Percentiles rank a stretch among this genome's conserved stretches.
phyloP scores from a whole-genome alignment of 2,329 filamentous ascomycete species.

The Botryotinia globosa region DNA sequence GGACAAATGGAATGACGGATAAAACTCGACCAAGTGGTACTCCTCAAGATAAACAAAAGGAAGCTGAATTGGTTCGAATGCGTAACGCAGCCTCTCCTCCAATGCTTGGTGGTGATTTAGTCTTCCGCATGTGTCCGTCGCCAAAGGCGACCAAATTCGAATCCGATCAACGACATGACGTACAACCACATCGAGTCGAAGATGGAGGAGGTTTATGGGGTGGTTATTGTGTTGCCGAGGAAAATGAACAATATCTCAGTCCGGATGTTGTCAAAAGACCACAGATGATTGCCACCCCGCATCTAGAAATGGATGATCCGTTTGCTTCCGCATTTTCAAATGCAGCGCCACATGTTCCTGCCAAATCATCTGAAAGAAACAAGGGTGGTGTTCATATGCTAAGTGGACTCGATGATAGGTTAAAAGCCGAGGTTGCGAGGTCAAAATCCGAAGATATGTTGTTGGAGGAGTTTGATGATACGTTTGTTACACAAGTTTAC shows the following conservation, averaged over 20 bases:
- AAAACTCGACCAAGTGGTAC: conserved; percentile 26
- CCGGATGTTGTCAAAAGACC: conserved; percentile 34
- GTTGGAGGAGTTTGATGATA: conserved; percentile 70
- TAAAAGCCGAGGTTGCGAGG: conserved; percentile 32
- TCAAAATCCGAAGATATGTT: conserved; percentile 40
- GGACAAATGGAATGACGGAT: conserved; percentile 39
- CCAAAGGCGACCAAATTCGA: conserved; percentile 84
- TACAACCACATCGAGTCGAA: conserved; percentile 52
- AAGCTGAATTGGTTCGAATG: conserved; percentile 48
- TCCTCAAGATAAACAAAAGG: conserved; percentile 31
- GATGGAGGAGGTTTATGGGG: conserved; percentile 72
- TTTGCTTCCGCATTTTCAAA: conserved; percentile 36
- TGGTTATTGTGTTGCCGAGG: conserved; percentile 58
- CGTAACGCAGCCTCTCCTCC: conserved; percentile 66
- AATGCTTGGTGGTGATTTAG: conserved; percentile 81
- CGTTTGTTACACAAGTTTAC: conserved; percentile 92
- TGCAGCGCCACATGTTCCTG: conserved; percentile 21
- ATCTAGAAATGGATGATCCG: conserved; percentile 39
- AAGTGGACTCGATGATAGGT: conserved; percentile 33
- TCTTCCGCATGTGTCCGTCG: conserved; percentile 77
- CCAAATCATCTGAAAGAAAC: conserved; percentile 15
- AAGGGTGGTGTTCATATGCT: conserved; percentile 36
- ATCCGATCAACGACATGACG: conserved; percentile 62
- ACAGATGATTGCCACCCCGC: conserved; percentile 41
- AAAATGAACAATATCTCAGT: conserved; percentile 40